Percentiles rank a stretch among this genome's conserved stretches.
phyloP scores from a whole-genome alignment of 768 basidiomycete species.

The Termitomyces sp. region DNA sequence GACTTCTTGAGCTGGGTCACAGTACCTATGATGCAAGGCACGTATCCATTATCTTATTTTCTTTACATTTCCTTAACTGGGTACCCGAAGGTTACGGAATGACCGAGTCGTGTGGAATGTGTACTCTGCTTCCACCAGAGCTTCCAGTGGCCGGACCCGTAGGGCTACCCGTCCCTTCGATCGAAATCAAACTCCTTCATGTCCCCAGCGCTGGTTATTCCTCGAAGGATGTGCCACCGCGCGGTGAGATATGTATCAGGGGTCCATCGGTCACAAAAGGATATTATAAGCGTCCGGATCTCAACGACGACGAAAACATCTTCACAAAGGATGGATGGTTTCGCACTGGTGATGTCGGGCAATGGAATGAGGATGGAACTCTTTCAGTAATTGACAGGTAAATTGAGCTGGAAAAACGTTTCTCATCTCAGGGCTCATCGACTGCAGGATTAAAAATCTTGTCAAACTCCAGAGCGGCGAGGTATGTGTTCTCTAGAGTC shows the following conservation, averaged over 20 bases:
- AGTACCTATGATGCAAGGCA: slow-evolving; percentile 85
- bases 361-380: slow-evolving; percentile 93
- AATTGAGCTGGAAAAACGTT: slow-evolving; percentile 15
- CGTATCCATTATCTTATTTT: slow-evolving; percentile 11
- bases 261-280: slow-evolving; percentile 84
- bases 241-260: slow-evolving; percentile 87
- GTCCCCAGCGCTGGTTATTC: slow-evolving; percentile 84
- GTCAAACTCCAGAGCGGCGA: slow-evolving; percentile 22
- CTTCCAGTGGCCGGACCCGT: slow-evolving; percentile 70
- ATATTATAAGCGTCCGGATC: slow-evolving; percentile 90
- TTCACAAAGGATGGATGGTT: slow-evolving; percentile 94
- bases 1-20: slow-evolving; percentile 83
- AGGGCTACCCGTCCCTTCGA: slow-evolving; percentile 82
- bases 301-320: slow-evolving; percentile 78
- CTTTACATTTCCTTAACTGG: neutral
- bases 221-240: slow-evolving; percentile 65
- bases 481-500: slow-evolving; percentile 3
- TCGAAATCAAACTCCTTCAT: slow-evolving; percentile 85
- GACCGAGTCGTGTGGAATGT: slow-evolving; percentile 94
- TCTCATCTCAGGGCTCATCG: neutral
- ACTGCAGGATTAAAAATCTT: slow-evolving; percentile 14
- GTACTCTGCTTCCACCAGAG: slow-evolving; percentile 81
- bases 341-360: slow-evolving; percentile 91
- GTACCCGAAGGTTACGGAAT: slow-evolving; percentile 80
- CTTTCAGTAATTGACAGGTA: slow-evolving; percentile 85